Conservation (phyloP, 805 yeast genomes). For the Lipomyces spencermartinsiae region DNA sequence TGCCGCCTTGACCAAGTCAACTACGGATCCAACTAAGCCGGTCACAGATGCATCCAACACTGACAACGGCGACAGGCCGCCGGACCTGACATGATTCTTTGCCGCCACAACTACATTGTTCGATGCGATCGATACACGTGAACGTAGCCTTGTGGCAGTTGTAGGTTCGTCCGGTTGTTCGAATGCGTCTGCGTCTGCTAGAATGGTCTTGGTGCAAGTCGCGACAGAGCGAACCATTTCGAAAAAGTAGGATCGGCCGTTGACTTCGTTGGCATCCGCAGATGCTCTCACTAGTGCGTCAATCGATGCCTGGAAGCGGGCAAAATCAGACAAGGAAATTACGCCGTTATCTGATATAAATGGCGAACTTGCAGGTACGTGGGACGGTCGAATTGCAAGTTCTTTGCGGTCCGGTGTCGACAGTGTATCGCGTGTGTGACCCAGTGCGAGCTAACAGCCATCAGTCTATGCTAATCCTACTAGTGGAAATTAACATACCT, state of each 20-base stretch:
- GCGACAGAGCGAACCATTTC: slow-evolving; percentile 47
- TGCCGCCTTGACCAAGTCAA: slow-evolving; percentile 20
- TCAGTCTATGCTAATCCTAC: not conserved
- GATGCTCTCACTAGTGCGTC: slow-evolving; percentile 46
- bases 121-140: slow-evolving; percentile 22
- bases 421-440: not conserved
- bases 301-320: slow-evolving; percentile 45
- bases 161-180: slow-evolving; percentile 8
- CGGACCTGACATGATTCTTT: slow-evolving; percentile 20
- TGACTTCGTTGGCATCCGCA: slow-evolving; percentile 29
- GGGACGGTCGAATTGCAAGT: not conserved
- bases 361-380: not conserved
- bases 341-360: slow-evolving; percentile 41
- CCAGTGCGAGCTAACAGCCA: slow-evolving; percentile 1
- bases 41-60: slow-evolving; percentile 33
- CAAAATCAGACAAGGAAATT: slow-evolving; percentile 41
- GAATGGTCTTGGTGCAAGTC: slow-evolving; percentile 44
- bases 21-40: slow-evolving; percentile 22
- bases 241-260: slow-evolving; percentile 36
- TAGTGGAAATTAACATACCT: not conserved
- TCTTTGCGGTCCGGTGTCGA: slow-evolving; percentile 1
- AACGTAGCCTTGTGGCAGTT: slow-evolving; percentile 8
- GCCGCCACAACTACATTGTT: slow-evolving; percentile 30
- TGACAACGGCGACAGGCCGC: slow-evolving; percentile 28
- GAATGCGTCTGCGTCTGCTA: slow-evolving; percentile 21